These are phyloP conservation scores for Nakazawaea wickerhamii DNA, from an alignment of 805 yeast species.

Conservation along the genomic window DNA sequence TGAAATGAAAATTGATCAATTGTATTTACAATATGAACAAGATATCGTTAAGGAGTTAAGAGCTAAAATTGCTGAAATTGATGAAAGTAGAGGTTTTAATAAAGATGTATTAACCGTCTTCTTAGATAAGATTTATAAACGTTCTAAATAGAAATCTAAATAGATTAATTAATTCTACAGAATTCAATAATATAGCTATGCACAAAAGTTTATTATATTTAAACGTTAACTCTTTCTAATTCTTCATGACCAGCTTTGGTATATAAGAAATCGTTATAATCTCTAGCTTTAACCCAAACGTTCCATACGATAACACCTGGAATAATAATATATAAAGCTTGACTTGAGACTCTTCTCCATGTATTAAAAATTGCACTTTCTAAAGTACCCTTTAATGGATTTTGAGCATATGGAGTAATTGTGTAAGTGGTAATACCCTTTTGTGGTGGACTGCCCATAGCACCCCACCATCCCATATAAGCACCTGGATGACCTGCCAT, in stretches of 20 bases:
- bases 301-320: conserved; percentile 82
- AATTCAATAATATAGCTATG: conserved; percentile 1
- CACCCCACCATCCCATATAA: conserved; percentile 98
- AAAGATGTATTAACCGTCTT: conserved; percentile 78
- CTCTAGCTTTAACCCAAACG: conserved; percentile 82
- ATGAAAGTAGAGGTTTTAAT: conserved; percentile 93
- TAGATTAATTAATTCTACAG: background rate
- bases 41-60: conserved; percentile 58
- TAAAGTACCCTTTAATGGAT: conserved; percentile 82
- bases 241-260: conserved; percentile 98
- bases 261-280: conserved; percentile 89
- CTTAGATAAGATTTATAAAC: conserved; percentile 87
- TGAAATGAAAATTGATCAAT: conserved; percentile 64
- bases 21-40: conserved; percentile 83
- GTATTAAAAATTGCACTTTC: conserved; percentile 87
- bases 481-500: conserved; percentile 70
- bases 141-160: conserved; percentile 56
- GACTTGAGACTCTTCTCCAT: conserved; percentile 89
- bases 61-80: conserved; percentile 61
- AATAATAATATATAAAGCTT: conserved; percentile 67
- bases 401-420: conserved; percentile 90
- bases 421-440: conserved; percentile 83
- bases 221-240: conserved; percentile 57
- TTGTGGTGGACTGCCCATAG: conserved; percentile 73
- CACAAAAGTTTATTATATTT: conserved; percentile 1